These are phyloP conservation scores for Nemania sp. DNA, from an alignment of 2,329 filamentous ascomycete genomes.

Conservation along the genomic window DNA sequence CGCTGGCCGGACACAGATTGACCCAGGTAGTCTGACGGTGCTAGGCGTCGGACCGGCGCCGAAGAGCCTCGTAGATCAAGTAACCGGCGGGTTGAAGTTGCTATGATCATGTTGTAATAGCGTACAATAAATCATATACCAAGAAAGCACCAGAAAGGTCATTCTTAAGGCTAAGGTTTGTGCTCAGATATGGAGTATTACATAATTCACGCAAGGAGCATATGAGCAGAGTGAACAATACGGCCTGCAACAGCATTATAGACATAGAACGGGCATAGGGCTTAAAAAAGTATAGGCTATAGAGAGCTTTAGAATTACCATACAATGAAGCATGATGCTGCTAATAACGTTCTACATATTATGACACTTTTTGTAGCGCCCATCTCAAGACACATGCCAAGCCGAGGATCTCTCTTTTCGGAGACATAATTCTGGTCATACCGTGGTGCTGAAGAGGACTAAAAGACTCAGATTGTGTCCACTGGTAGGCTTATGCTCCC, in stretches of 20 bases:
- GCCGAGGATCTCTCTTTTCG: neutral
- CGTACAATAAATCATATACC: neutral
- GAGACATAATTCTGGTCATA: neutral
- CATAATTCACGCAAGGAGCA: neutral
- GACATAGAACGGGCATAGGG: slow-evolving; percentile 24
- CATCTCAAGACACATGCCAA: neutral
- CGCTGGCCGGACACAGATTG: slow-evolving; percentile 97
- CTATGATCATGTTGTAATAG: slow-evolving; percentile 38
- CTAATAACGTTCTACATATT: neutral
- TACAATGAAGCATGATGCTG: neutral
- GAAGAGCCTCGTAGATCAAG: slow-evolving; percentile 85
- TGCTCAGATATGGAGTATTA: neutral
- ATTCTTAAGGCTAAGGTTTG: neutral
- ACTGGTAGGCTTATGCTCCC: neutral
- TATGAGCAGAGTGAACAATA: neutral
- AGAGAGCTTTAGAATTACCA: neutral
- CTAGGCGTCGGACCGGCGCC: slow-evolving; percentile 86
- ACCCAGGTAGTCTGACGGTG: slow-evolving; percentile 90
- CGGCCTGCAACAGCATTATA: slow-evolving; percentile 8
- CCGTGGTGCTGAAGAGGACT: neutral
- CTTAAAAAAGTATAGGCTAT: slow-evolving; percentile 9
- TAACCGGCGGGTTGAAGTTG: slow-evolving; percentile 59
- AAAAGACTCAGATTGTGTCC: neutral
- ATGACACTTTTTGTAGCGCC: neutral
- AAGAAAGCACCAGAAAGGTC: neutral